Conservation (phyloP, 148 eudicot species). For the Polygonum maritimum region DNA sequence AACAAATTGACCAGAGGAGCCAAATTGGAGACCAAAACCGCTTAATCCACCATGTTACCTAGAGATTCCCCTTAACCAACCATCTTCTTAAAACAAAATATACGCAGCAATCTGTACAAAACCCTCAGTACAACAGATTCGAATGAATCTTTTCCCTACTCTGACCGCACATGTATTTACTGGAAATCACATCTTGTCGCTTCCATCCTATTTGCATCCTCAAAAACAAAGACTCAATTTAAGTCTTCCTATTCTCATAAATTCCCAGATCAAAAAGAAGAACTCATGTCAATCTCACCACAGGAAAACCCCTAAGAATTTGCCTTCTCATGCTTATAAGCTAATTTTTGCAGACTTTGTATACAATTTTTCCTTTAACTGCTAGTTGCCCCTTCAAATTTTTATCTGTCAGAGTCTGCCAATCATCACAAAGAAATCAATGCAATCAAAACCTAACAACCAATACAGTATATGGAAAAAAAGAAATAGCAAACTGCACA, state of each 20-base stretch:
- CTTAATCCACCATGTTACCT: neutral
- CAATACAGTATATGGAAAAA: no score
- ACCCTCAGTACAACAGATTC: neutral
- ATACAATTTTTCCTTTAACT: no score
- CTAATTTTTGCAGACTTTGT: no score
- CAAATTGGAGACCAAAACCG: neutral
- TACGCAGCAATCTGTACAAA: conserved; percentile 2
- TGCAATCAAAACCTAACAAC: no score
- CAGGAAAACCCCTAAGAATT: no score
- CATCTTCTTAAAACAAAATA: neutral
- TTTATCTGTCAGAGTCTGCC: no score
- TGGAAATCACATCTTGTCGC: neutral
- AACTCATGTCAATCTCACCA: neutral
- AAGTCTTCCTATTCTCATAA: neutral
- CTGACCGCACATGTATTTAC: conserved; percentile 4
- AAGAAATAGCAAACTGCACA: no score
- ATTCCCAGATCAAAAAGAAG: neutral
- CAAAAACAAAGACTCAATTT: neutral
- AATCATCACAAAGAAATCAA: no score
- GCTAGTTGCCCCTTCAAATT: no score
- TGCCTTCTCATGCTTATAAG: no score
- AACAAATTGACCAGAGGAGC: no score
- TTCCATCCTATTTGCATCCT: conserved; percentile 2
- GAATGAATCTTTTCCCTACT: no score
- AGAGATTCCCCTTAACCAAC: neutral